A percentile compares a stretch with the other conserved stretches of the same genome.
Conservation (phyloP, 352 stramenopile genomes). For the Globisporangium okanoganense region DNA sequence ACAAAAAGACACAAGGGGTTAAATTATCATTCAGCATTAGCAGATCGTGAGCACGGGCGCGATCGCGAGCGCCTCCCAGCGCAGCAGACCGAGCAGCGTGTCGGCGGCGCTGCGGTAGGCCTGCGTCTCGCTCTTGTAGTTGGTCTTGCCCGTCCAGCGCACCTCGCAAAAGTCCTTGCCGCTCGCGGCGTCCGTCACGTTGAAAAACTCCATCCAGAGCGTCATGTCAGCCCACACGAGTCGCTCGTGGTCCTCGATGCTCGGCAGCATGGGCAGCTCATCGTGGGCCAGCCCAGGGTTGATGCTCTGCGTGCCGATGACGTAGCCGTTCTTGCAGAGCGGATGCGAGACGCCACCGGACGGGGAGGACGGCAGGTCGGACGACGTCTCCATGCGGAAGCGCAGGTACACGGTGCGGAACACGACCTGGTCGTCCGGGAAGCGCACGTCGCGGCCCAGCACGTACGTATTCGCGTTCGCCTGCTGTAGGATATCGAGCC, state of each 20-base stretch:
- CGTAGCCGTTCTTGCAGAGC: conserved; percentile 32
- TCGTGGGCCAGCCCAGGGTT: conserved; percentile 11
- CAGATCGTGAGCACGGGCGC: conserved; percentile 22
- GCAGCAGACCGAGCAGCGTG: conserved; percentile 42
- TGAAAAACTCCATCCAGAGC: conserved; percentile 41
- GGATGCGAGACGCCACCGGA: conserved; percentile 13
- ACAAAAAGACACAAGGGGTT: not conserved
- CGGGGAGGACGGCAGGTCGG: conserved; percentile 17
- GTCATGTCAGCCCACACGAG: conserved; percentile 43
- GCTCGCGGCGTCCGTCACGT: conserved; percentile 26
- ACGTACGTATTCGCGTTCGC: conserved; percentile 36
- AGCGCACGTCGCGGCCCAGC: conserved; percentile 38
- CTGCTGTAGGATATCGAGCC: conserved; percentile 46
- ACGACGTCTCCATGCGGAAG: conserved; percentile 35
- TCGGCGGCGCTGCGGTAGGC: conserved; percentile 43
- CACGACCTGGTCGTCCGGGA: conserved; percentile 30
- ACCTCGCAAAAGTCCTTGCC: conserved; percentile 36
- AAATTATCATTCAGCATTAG: not conserved
- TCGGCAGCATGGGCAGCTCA: not conserved
- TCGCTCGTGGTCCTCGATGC: conserved; percentile 12
- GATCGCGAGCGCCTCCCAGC: conserved; percentile 44
- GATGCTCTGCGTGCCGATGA: conserved; percentile 44
- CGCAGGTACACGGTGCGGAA: conserved; percentile 47
- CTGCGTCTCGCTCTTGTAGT: conserved; percentile 46
- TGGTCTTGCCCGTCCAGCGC: conserved; percentile 42